phyloP scores from a whole-genome alignment of 139 green algal genomes.

The Medakamo hakoo region DNA sequence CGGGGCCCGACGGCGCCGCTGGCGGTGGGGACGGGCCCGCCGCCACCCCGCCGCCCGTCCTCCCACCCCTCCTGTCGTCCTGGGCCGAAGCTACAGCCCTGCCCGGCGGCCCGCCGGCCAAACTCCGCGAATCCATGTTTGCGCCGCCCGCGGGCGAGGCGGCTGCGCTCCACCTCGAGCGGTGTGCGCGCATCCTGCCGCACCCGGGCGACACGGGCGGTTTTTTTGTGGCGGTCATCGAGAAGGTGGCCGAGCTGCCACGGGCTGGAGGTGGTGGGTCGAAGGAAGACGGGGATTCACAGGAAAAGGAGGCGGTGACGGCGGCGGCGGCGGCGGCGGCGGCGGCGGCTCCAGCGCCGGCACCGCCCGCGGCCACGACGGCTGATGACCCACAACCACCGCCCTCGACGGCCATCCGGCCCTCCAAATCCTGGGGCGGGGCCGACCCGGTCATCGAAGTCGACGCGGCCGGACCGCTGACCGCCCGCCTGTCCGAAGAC shows the following conservation, averaged over 20 bases:
- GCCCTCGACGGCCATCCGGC: not conserved
- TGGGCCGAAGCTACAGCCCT: too few relatives aligned
- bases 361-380: not conserved
- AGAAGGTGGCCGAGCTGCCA: constrained; percentile 43
- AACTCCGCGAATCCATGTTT: not conserved
- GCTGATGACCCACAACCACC: too few relatives aligned
- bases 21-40: too few relatives aligned
- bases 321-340: constrained; percentile 10
- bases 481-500: too few relatives aligned
- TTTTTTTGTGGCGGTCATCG: constrained; percentile 93
- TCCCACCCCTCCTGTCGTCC: too few relatives aligned
- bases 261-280: constrained; percentile 9
- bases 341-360: constrained; percentile 3
- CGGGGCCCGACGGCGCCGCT: too few relatives aligned
- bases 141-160: too few relatives aligned
- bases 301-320: constrained; percentile 14
- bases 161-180: constrained; percentile 54
- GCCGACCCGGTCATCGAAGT: not conserved
- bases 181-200: constrained; percentile 90
- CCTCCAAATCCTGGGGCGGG: not conserved
- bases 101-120: too few relatives aligned
- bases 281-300: not conserved
- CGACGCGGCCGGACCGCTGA: not conserved
- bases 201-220: constrained; percentile 91
- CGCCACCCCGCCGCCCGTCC: too few relatives aligned